These are phyloP conservation scores for Capsella bursapastoris DNA, from an alignment of 345 rosid species.

Conservation along the genomic window DNA sequence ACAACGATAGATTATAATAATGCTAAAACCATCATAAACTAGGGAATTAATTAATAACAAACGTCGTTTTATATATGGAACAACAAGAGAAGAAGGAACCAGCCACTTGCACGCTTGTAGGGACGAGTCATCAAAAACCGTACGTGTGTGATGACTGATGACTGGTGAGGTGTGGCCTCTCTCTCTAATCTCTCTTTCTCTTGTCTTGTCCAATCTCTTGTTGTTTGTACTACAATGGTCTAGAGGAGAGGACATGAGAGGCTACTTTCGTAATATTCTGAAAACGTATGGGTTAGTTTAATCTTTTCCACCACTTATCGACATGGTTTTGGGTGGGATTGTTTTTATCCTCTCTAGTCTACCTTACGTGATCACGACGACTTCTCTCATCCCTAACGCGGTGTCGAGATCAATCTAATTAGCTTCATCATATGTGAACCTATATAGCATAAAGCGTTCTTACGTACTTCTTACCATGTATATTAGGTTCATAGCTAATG, in stretches of 20 bases:
- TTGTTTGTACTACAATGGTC: background rate
- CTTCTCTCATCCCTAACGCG: constrained; percentile 27
- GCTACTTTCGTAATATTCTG: constrained; percentile 13
- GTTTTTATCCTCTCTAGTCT: background rate
- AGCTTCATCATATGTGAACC: too few relatives aligned
- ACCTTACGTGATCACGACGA: constrained; percentile 36
- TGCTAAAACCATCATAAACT: constrained; percentile 24
- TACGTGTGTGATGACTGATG: constrained; percentile 29
- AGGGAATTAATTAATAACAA: background rate
- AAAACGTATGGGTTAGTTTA: background rate
- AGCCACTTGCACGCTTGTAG: constrained; percentile 43
- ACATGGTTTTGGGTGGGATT: constrained; percentile 9
- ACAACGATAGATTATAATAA: constrained; percentile 24
- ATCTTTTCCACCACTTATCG: constrained; percentile 11
- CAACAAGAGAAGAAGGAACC: constrained; percentile 10
- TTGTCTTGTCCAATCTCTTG: constrained; percentile 41
- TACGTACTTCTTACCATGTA: too few relatives aligned
- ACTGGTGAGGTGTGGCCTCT: constrained; percentile 27
- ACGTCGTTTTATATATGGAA: constrained; percentile 26
- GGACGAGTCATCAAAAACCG: constrained; percentile 39
- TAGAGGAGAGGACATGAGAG: background rate
- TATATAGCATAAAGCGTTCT: too few relatives aligned
- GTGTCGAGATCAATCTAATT: background rate
- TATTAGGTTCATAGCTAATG: too few relatives aligned
- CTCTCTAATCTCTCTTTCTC: constrained; percentile 23